Conservation (phyloP, 1,284 basidiomycete species). For the Cutaneotrichosporon curvatum region DNA sequence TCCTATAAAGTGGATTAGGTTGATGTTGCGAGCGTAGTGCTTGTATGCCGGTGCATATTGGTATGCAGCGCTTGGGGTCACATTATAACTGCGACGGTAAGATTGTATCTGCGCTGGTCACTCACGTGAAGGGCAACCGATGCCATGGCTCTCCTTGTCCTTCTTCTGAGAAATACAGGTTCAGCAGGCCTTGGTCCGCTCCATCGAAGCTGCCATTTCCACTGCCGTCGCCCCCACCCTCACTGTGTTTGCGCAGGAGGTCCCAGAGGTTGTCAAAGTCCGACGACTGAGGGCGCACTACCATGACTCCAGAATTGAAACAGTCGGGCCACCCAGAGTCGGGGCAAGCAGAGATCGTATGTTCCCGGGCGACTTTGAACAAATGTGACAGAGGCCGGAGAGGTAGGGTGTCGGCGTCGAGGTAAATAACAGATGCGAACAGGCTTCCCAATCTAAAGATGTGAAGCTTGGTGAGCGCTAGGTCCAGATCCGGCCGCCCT, state of each 20-base stretch:
- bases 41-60: slow-evolving; percentile 96
- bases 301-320: slow-evolving; percentile 94
- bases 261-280: slow-evolving; percentile 70
- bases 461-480: slow-evolving; percentile 91
- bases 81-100: slow-evolving; percentile 64
- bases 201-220: slow-evolving; percentile 87
- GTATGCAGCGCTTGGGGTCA: slow-evolving; percentile 94
- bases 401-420: slow-evolving; percentile 93
- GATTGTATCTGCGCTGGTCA: neutral
- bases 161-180: slow-evolving; percentile 67
- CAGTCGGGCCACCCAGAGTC: slow-evolving; percentile 99
- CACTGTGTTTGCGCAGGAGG: slow-evolving; percentile 2
- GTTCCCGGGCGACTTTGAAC: slow-evolving; percentile 55
- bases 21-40: slow-evolving; percentile 81
- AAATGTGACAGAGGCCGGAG: slow-evolving; percentile 79
- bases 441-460: slow-evolving; percentile 75
- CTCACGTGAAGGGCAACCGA: slow-evolving; percentile 72
- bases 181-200: slow-evolving; percentile 90
- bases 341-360: slow-evolving; percentile 66
- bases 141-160: slow-evolving; percentile 73
- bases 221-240: neutral
- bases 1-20: slow-evolving; percentile 90
- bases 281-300: slow-evolving; percentile 68
- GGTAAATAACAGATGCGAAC: slow-evolving; percentile 82
- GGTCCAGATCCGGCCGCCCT: slow-evolving; percentile 88